Conservation (phyloP, 78 protist species). For the Cavenderia fasciculata region DNA sequence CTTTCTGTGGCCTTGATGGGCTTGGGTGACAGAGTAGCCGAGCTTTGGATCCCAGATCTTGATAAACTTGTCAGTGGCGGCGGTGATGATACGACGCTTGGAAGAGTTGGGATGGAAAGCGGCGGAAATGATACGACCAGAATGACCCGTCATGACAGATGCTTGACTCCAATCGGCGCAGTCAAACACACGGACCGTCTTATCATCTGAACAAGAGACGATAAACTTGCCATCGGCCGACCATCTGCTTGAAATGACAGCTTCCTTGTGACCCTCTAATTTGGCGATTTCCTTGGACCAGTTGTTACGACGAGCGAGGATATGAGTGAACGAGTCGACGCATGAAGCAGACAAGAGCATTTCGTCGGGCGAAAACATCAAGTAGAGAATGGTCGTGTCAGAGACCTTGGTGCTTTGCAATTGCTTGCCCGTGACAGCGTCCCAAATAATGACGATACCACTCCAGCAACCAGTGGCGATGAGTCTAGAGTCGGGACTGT, state of each 20-base stretch:
- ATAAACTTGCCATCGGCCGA: conserved; percentile 32
- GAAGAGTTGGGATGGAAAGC: conserved; percentile 41
- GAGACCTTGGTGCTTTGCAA: neutral
- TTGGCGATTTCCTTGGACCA: conserved; percentile 18
- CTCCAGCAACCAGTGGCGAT: conserved; percentile 60
- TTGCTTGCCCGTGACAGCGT: neutral
- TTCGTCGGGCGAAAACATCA: conserved; percentile 43
- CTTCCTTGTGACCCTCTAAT: conserved; percentile 63
- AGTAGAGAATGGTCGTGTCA: conserved; percentile 11
- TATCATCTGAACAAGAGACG: conserved; percentile 76
- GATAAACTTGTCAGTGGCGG: conserved; percentile 62
- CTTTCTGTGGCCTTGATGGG: conserved; percentile 54
- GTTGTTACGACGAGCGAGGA: neutral
- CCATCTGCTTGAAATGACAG: conserved; percentile 37
- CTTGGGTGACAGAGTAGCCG: conserved; percentile 8
- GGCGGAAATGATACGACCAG: conserved; percentile 60
- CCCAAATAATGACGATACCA: conserved; percentile 54
- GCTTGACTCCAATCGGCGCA: conserved; percentile 57
- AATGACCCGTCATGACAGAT: conserved; percentile 70
- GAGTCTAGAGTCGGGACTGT: neutral
- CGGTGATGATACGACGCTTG: conserved; percentile 19
- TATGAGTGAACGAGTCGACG: conserved; percentile 44
- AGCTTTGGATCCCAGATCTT: conserved; percentile 72
- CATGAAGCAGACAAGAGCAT: conserved; percentile 14
- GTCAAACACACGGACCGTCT: conserved; percentile 41